phyloP scores from a whole-genome alignment of 352 stramenopile genomes.

The Pythium scleroteichum region DNA sequence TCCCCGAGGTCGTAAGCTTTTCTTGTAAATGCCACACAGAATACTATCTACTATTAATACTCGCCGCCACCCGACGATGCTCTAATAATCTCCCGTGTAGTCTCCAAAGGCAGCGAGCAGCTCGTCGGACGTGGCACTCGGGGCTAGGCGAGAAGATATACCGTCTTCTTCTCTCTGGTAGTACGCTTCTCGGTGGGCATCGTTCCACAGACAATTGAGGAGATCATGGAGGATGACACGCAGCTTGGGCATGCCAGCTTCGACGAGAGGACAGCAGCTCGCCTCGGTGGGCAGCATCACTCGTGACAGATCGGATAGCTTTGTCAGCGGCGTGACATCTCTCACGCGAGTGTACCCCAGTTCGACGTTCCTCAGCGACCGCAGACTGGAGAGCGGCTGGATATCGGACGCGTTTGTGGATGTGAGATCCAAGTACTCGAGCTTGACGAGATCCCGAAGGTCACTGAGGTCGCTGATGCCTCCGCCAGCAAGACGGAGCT shows the following conservation, averaged over 20 bases:
- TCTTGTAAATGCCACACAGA: not conserved
- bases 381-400: constrained; percentile 1
- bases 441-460: constrained; percentile 5
- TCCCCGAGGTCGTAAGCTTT: too few species aligned
- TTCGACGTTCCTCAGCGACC: constrained; percentile 4
- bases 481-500: constrained; percentile 8
- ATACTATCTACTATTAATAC: not conserved
- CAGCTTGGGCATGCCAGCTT: constrained; percentile 5
- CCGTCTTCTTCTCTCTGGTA: not conserved
- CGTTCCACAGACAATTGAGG: constrained; percentile 17
- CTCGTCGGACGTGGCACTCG: constrained; percentile 7
- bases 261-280: constrained; percentile 15
- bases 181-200: constrained; percentile 1
- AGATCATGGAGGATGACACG: constrained; percentile 21
- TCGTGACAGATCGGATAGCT: constrained; percentile 2
- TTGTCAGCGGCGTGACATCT: constrained; percentile 8
- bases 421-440: constrained; percentile 15
- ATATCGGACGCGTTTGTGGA: constrained; percentile 12
- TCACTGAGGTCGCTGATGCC: constrained; percentile 12
- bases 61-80: not conserved
- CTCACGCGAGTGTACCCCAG: constrained; percentile 14
- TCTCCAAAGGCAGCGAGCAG: constrained; percentile 16
- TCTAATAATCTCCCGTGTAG: constrained; percentile 21
- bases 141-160: not conserved
- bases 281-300: constrained; percentile 10